Base-by-base conservation (phyloP, 352 stramenopile genomes). In the Pythium grandisporangium region DNA sequence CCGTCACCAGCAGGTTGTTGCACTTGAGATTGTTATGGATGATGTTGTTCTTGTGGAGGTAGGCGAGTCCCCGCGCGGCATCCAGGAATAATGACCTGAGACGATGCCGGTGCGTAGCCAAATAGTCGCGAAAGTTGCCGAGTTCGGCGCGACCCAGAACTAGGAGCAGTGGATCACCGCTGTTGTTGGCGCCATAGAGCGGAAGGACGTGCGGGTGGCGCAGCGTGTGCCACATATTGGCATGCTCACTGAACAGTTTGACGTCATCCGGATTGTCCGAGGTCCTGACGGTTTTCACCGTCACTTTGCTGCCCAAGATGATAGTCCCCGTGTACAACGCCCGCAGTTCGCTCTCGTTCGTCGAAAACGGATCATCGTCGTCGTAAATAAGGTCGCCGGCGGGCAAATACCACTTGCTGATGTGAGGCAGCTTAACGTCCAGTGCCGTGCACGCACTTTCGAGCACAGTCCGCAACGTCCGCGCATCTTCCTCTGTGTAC, bases 61-160 rank as follows among this genome's bases (percentile, higher is more conserved):
- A 66, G 19, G 37, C 41, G 14, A 63, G 45, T 24, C 58, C 58
- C 8, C 53, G 58, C n/a, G 58, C 58, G 22, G 48, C 58, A 42
- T 66, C 53, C 35, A 63, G 36, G 36, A 66, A 66, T 11, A 66
- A 8, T 26, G 43, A 19, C 58, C 58, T 63, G 22, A 66, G 27
- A 11, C 42, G 36, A 33, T 66, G 36, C 6, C 12, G 35, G 37
- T 60, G 48, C 5, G 20, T 51, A 12, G 21, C 19, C 24, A 66
- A 32, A 29, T 57, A 63, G 12, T 53, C 23, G 34, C 45, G 48
- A 36, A 61, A 65, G 33, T 64, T 57, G 30, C 55, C 54, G 17
- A 49, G 16, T 37, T 59, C 37, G n/a, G 55, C 55, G 22, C 36
- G 29, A 20, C 25, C 55, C 16, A 26, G 27, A n/a, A 59, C 49